A percentile compares a stretch with the other conserved stretches of the same genome.
phyloP scores from a whole-genome alignment of 1,139 yeast genomes.

The Sugiyamaella paludigena region DNA sequence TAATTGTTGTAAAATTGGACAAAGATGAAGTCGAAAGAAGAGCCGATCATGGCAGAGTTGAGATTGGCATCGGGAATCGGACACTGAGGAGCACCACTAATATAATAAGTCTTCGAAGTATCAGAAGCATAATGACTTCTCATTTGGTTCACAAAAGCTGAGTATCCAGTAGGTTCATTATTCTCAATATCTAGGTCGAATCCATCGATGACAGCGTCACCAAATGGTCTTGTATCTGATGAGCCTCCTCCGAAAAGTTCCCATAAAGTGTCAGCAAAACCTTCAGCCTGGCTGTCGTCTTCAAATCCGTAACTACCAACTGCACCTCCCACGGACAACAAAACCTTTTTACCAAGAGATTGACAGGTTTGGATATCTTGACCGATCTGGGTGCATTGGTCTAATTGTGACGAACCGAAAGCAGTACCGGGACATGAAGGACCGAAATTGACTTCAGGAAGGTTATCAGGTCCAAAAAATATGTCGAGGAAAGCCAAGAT shows the following conservation, averaged over 20 bases:
- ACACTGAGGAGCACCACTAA: slow-evolving; percentile 95
- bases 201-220: slow-evolving; percentile 60
- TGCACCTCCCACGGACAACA: slow-evolving; percentile 91
- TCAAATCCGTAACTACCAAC: slow-evolving; percentile 72
- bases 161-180: slow-evolving; percentile 49
- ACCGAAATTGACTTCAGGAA: slow-evolving; percentile 66
- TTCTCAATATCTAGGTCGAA: slow-evolving; percentile 71
- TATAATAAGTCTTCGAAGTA: slow-evolving; percentile 54
- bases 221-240: slow-evolving; percentile 66
- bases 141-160: slow-evolving; percentile 50
- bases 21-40: slow-evolving; percentile 77
- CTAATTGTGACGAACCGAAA: slow-evolving; percentile 32
- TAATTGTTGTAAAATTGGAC: slow-evolving; percentile 92
- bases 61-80: slow-evolving; percentile 84
- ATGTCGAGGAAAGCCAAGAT: slow-evolving; percentile 64
- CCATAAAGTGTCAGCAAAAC: slow-evolving; percentile 77
- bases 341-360: slow-evolving; percentile 66
- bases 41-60: slow-evolving; percentile 59
- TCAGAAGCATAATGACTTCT: slow-evolving; percentile 50
- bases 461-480: slow-evolving; percentile 49
- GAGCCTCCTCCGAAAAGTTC: slow-evolving; percentile 77
- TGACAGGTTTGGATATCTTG: slow-evolving; percentile 80
- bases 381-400: slow-evolving; percentile 41
- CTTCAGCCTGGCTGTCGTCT: slow-evolving; percentile 56
- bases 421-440: slow-evolving; percentile 44